These are phyloP conservation scores for Fusarium proliferatum DNA, from an alignment of 2,329 filamentous ascomycete genomes.

Conservation along the genomic window DNA sequence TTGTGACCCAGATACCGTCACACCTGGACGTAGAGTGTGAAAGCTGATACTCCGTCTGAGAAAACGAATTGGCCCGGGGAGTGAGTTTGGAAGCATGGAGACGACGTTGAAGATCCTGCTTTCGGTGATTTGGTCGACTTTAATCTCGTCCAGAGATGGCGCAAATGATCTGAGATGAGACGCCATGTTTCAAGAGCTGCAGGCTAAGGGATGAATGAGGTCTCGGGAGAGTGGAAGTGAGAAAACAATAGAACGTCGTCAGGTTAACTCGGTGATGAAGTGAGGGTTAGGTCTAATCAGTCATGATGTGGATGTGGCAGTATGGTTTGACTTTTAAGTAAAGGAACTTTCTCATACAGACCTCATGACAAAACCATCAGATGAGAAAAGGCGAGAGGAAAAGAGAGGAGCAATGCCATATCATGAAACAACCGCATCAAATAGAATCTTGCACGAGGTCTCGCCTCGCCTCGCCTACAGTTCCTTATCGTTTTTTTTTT, in stretches of 20 bases:
- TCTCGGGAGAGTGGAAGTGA: neutral
- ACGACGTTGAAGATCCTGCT: slow-evolving; percentile 61
- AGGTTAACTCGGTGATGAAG: neutral
- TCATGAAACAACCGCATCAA: slow-evolving; percentile 23
- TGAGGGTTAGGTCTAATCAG: neutral
- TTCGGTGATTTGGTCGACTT: slow-evolving; percentile 48
- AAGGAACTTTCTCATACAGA: neutral
- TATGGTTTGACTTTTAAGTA: neutral
- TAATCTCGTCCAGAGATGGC: slow-evolving; percentile 44
- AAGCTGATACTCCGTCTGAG: slow-evolving; percentile 56
- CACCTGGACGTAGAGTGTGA: slow-evolving; percentile 37
- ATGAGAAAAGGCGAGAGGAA: neutral
- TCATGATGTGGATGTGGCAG: slow-evolving; percentile 2
- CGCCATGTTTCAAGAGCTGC: slow-evolving; percentile 21
- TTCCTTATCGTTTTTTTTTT: slow-evolving; percentile 16
- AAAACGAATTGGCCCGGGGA: slow-evolving; percentile 63
- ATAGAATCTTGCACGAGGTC: slow-evolving; percentile 26
- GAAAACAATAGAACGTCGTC: neutral
- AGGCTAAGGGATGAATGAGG: neutral
- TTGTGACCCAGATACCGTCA: slow-evolving; percentile 20
- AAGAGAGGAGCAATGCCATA: neutral
- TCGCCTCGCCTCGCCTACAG: slow-evolving; percentile 9
- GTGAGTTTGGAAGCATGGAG: slow-evolving; percentile 63
- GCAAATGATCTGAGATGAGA: slow-evolving; percentile 29
- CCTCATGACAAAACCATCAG: slow-evolving; percentile 9